Base-by-base conservation (phyloP, 164 flowering plant species). In the Umbilicus rupestris region DNA sequence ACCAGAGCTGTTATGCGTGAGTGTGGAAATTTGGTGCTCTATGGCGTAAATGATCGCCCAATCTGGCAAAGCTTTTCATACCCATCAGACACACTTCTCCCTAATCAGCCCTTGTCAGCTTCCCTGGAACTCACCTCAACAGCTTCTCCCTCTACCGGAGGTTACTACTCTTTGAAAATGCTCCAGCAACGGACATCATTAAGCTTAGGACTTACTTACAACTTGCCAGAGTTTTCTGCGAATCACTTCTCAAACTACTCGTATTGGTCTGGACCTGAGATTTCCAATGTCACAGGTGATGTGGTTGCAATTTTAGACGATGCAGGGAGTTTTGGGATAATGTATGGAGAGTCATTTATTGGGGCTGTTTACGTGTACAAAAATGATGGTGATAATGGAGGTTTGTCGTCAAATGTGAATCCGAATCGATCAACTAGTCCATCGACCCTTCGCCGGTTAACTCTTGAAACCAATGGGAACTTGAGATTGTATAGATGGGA, bases 1-100 rank as follows among this genome's bases (percentile, higher is more conserved):
- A 67, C 73, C 28, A 24, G 62, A 4, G 96, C 92, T 0, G 63
- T 28, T 69, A 74, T 92, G 86, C 76, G 73, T 29, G 98, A 90
- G 69, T 75, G 87, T 39, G 98, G 98, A 76, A 90, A 87, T 78
- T 75, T 93, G 65, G 47, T 86, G 62, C 88, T 90, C 72, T 72
- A 66, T 76, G 69, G 72, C 69, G 0, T 60, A 42, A 62, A 62
- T 60, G 73, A 63, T 52, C 47, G 28, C 55, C 66, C 66, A 0
- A 62, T 74, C 1, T 93, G 96, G 97, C 82, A 93, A 68, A 84
- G 85, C 74, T 93, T 90, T 68, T 76, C 85, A 1, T 84, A 90
- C 73, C 97, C 98, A 7, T 84, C 97, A 0, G 94, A 90, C 71
- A 87, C 98, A 3, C 86, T 90, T 66, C 87, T 90, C 47, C 97